A percentile compares a stretch with the other conserved stretches of the same genome.
phyloP scores from a whole-genome alignment of 2,329 filamentous ascomycete genomes.

The Botryotinia convoluta region DNA sequence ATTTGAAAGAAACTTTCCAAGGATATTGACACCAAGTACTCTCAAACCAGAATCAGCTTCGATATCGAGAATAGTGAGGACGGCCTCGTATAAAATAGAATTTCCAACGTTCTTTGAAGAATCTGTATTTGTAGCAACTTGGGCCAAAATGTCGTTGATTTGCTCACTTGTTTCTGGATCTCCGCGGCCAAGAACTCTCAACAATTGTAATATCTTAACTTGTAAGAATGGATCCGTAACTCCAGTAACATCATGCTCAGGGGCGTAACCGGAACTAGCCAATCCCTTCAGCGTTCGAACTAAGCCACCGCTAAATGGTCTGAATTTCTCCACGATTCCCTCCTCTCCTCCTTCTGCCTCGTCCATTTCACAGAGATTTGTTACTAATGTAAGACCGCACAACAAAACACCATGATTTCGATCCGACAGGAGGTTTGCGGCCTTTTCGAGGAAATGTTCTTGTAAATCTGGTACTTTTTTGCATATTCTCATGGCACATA shows the following conservation, averaged over 20 bases:
- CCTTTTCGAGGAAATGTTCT: slow-evolving; percentile 96
- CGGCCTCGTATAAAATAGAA: slow-evolving; percentile 95
- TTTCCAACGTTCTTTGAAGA: slow-evolving; percentile 98
- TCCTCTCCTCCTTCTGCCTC: slow-evolving; percentile 90
- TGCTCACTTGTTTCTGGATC: slow-evolving; percentile 88
- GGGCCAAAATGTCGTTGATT: slow-evolving; percentile 97
- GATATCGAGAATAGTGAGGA: slow-evolving; percentile 95
- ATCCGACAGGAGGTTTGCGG: slow-evolving; percentile 81
- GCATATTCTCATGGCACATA: slow-evolving; percentile 99
- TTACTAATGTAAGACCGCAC: slow-evolving; percentile 87
- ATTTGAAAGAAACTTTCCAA: slow-evolving; percentile 98
- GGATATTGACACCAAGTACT: slow-evolving; percentile 94
- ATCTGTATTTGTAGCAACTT: slow-evolving; percentile 97
- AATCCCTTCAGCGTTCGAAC: slow-evolving; percentile 90
- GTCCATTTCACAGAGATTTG: slow-evolving; percentile 90
- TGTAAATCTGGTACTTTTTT: slow-evolving; percentile 95
- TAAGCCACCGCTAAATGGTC: slow-evolving; percentile 76
- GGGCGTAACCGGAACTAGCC: slow-evolving; percentile 92
- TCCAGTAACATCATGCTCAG: slow-evolving; percentile 96
- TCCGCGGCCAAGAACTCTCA: slow-evolving; percentile 82
- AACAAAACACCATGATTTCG: slow-evolving; percentile 94
- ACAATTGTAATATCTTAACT: slow-evolving; percentile 86
- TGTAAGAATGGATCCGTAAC: slow-evolving; percentile 98
- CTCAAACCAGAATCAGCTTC: slow-evolving; percentile 94
- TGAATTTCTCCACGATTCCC: slow-evolving; percentile 86